A percentile compares a stretch with the other conserved stretches of the same genome.
Conservation (phyloP, 2,329 filamentous ascomycete species). For the Exophiala sp. region DNA sequence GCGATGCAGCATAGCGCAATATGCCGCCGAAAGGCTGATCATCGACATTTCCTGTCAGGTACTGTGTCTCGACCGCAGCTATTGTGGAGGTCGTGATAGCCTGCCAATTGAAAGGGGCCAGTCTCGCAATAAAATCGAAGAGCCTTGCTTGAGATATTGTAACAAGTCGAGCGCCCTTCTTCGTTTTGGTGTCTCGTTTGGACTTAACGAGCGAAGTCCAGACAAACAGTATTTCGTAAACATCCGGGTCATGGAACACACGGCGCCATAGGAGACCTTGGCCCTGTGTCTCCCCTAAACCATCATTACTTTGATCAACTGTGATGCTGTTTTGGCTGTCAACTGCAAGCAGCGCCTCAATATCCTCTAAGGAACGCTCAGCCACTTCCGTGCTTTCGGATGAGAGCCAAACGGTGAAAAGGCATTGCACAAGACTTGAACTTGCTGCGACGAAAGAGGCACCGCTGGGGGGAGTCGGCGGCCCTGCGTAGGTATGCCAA, state of each 20-base stretch:
- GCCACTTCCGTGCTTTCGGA: constrained; percentile 52
- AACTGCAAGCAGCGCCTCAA: constrained; percentile 49
- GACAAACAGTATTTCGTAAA: constrained; percentile 51
- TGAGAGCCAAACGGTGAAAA: constrained; percentile 55
- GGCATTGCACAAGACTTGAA: constrained; percentile 48
- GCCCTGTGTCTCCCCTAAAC: constrained; percentile 35
- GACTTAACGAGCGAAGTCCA: constrained; percentile 38
- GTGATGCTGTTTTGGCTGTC: constrained; percentile 39
- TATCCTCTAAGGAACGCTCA: constrained; percentile 47
- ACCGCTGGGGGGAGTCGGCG: constrained; percentile 45
- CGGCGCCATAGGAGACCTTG: constrained; percentile 57
- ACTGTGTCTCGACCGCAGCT: constrained; percentile 45
- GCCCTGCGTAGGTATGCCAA: constrained; percentile 54
- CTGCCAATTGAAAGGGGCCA: constrained; percentile 51
- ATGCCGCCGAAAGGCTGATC: constrained; percentile 24
- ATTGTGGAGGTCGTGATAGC: constrained; percentile 48
- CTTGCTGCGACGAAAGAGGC: constrained; percentile 54
- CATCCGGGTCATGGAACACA: constrained; percentile 54
- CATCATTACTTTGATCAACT: constrained; percentile 23
- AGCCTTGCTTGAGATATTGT: constrained; percentile 57
- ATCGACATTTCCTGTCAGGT: constrained; percentile 28
- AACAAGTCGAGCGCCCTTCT: constrained; percentile 41
- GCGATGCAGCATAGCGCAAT: constrained; percentile 23
- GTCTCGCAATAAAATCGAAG: constrained; percentile 52
- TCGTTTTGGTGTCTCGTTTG: constrained; percentile 41